These are phyloP conservation scores for Bipolaris gigantea DNA, from an alignment of 2,329 filamentous ascomycete species.

Conservation along the genomic window DNA sequence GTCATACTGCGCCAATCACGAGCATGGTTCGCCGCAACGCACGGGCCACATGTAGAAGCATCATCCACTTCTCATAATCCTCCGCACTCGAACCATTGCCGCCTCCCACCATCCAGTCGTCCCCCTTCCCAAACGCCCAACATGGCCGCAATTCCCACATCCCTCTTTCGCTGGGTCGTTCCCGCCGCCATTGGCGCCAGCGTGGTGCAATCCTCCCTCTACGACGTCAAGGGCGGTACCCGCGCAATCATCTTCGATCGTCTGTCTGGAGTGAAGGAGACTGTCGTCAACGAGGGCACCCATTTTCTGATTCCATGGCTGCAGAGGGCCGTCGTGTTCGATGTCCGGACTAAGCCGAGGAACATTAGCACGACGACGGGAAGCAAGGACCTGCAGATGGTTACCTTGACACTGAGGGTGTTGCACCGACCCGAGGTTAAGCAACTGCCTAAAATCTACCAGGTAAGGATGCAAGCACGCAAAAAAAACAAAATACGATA, in stretches of 20 bases:
- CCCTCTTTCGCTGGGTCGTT: constrained; percentile 61
- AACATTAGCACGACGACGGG: constrained; percentile 98
- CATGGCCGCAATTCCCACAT: constrained; percentile 41
- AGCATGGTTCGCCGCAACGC: constrained; percentile 15
- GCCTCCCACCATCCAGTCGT: constrained; percentile 22
- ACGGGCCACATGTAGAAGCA: constrained; percentile 15
- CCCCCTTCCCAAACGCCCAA: constrained; percentile 27
- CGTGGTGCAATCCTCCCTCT: constrained; percentile 77
- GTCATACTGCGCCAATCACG: constrained; percentile 19
- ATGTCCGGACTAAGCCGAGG: constrained; percentile 94
- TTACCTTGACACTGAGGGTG: constrained; percentile 94
- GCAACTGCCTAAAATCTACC: constrained; percentile 95
- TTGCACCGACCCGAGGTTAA: constrained; percentile 92
- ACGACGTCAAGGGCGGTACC: constrained; percentile 94
- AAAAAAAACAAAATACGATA: too few relatives aligned
- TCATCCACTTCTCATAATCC: constrained; percentile 17
- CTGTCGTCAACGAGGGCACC: constrained; percentile 91
- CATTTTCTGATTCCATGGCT: constrained; percentile 97
- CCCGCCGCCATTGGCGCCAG: constrained; percentile 71
- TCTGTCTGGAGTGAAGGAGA: constrained; percentile 86
- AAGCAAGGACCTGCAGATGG: constrained; percentile 99
- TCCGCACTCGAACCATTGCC: constrained; percentile 17
- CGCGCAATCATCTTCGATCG: constrained; percentile 98
- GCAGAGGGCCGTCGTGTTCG: constrained; percentile 91
- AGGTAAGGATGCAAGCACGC: constrained; percentile 62